Evolutionary conservation across 1,284 basidiomycete species (phyloP).

Genomic region (Cryptococcus sp.): DNA sequence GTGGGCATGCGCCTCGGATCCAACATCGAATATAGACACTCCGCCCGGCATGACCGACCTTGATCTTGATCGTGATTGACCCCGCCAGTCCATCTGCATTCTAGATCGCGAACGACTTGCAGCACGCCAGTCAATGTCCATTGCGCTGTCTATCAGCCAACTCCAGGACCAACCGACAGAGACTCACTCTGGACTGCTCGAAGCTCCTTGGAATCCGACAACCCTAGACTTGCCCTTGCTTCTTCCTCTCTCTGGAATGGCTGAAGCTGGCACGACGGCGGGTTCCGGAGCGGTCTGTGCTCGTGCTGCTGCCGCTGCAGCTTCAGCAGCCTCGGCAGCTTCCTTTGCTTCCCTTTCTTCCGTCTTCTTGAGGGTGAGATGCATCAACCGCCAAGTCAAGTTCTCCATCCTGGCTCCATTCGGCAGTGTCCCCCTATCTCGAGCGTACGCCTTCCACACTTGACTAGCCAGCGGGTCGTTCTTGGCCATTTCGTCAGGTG

Average conservation of each 20-base stretch:
- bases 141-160: slow-evolving; percentile 37
- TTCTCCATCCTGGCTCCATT: slow-evolving; percentile 97
- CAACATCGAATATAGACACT: slow-evolving; percentile 40
- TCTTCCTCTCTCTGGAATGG: slow-evolving; percentile 51
- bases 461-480: slow-evolving; percentile 89
- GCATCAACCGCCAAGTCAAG: slow-evolving; percentile 97
- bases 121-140: slow-evolving; percentile 87
- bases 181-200: slow-evolving; percentile 69
- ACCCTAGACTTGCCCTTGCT: slow-evolving; percentile 50
- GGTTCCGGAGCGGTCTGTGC: slow-evolving; percentile 6
- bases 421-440: slow-evolving; percentile 78
- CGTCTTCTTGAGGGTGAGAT: slow-evolving; percentile 60
- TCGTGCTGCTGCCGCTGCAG: slow-evolving; percentile 17
- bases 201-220: slow-evolving; percentile 47
- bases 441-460: slow-evolving; percentile 95
- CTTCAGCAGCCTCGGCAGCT: slow-evolving; percentile 5
- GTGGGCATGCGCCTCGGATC: slow-evolving; percentile 47
- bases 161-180: background rate
- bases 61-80: slow-evolving; percentile 48
- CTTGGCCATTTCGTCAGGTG: slow-evolving; percentile 46
- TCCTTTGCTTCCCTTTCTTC: slow-evolving; percentile 22
- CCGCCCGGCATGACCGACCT: slow-evolving; percentile 51
- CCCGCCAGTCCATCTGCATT: slow-evolving; percentile 60
- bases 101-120: slow-evolving; percentile 88
- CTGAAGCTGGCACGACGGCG: slow-evolving; percentile 2